Evolutionary conservation across 148 eudicot genomes (phyloP).

Genomic region (Camellia granthamiana): DNA sequence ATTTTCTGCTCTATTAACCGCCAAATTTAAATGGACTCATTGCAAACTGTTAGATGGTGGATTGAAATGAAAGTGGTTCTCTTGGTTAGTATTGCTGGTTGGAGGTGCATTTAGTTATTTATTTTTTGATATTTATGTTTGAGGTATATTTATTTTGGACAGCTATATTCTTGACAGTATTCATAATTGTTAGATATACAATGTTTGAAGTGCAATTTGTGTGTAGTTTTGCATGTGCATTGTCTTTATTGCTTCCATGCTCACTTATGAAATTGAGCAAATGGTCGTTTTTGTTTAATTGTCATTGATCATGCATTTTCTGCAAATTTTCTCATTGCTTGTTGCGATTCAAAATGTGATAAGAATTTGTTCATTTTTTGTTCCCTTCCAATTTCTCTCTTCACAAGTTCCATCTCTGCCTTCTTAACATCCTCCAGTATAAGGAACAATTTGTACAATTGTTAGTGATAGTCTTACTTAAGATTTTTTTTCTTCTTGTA

Average conservation of each 20-base stretch:
- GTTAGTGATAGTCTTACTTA: background rate
- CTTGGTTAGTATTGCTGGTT: background rate
- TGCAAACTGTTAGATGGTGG: background rate
- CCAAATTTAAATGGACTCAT: too few species aligned
- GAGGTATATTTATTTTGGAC: background rate
- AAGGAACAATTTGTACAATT: background rate
- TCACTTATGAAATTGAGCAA: background rate
- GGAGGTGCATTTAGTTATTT: background rate
- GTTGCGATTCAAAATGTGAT: background rate
- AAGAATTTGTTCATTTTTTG: background rate
- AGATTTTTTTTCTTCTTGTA: constrained; percentile 24
- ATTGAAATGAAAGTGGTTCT: background rate
- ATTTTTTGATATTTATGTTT: background rate
- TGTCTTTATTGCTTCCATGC: background rate
- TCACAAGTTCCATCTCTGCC: background rate
- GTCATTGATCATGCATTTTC: background rate
- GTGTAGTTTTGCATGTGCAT: background rate
- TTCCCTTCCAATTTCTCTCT: background rate
- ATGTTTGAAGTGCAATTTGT: background rate
- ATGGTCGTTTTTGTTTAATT: background rate
- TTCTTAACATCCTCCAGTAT: background rate
- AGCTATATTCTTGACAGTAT: background rate
- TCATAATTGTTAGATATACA: background rate
- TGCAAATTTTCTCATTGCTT: background rate
- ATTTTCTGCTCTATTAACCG: too few species aligned